Evolutionary conservation across 306 rosid species (phyloP).

Genomic region (Aeschynomene evenia): DNA sequence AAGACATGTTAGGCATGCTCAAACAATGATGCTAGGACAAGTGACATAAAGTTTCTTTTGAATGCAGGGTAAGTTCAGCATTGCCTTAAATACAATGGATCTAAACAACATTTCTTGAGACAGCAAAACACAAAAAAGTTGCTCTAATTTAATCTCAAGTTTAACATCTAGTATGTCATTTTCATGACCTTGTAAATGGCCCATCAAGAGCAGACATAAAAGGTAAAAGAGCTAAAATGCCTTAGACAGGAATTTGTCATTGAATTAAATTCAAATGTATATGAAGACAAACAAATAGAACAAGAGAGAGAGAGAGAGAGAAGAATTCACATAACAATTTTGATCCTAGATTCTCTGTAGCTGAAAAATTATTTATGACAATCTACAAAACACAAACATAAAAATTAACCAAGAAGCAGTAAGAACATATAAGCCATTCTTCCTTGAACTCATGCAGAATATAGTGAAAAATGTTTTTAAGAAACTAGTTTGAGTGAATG

Average conservation of each 20-base stretch:
- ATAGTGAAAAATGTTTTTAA: conserved; percentile 6
- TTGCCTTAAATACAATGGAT: conserved; percentile 45
- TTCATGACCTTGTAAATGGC: conserved; percentile 11
- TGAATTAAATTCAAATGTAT: neutral
- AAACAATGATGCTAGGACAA: conserved; percentile 55
- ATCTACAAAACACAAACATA: neutral
- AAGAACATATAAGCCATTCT: conserved; percentile 1
- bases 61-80: conserved; percentile 34
- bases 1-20: conserved; percentile 65
- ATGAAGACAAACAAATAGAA: conserved; percentile 1
- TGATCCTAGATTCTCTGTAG: conserved; percentile 1
- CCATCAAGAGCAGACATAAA: conserved; percentile 20
- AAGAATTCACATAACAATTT: conserved; percentile 11
- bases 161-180: conserved; percentile 26
- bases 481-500: neutral
- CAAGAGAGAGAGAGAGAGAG: neutral
- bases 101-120: conserved; percentile 4
- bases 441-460: neutral
- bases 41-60: conserved; percentile 61
- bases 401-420: conserved; percentile 32
- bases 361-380: conserved; percentile 1
- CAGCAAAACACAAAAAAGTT: conserved; percentile 29
- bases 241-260: conserved; percentile 23
- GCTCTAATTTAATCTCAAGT: conserved; percentile 25
- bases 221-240: conserved; percentile 22